Base-by-base conservation (phyloP, 1,284 basidiomycete species). In the Xerocomus nothofagi region DNA sequence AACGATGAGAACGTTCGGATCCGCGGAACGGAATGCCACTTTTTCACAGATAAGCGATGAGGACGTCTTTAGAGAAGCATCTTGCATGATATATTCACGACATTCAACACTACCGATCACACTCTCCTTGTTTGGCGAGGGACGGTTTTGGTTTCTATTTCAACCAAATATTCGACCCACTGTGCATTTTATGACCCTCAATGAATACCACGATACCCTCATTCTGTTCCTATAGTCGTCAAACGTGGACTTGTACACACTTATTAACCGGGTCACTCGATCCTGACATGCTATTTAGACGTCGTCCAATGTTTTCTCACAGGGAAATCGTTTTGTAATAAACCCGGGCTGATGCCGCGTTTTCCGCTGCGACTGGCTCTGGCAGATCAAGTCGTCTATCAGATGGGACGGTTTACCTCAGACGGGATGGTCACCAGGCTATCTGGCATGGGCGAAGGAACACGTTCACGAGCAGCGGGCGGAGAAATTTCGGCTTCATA, bases 171-270 rank as follows among this genome's bases (percentile, higher is more conserved):
- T 68, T 67, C 39, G 58, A 50, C 48, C 45, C 50, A 59, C 29
- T 64, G 55, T 69, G 61, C 66, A 70, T 62, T 57, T 59, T 53
- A 66, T 44, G 32, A 54, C 54, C 30, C 60, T 51, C 65, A 66
- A 44, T 54, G 54, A 65, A 62, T 66, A 62, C 53, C 61, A 56
- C 37, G 51, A 66, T 66, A 66, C 64, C 64, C 67, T 58, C 66
- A 66, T 58, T 50, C 49, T 52, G 58, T 67, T 56, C 44, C 57
- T 53, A 65, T 67, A 67, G 45, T 56, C 58, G 48, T 60, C 52
- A 55, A 40, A 47, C 32, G 49, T 47, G 60, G 65, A 68, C 56
- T 59, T 56, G 54, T 61, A 56, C 49, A 69, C 57, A 62, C 37
- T 44, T 54, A 17, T 44, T 54, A 17, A 44, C 17, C n/a, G 12